Base-by-base conservation (phyloP, 495 filamentous ascomycete species). In the Aspergillus conjunctus region DNA sequence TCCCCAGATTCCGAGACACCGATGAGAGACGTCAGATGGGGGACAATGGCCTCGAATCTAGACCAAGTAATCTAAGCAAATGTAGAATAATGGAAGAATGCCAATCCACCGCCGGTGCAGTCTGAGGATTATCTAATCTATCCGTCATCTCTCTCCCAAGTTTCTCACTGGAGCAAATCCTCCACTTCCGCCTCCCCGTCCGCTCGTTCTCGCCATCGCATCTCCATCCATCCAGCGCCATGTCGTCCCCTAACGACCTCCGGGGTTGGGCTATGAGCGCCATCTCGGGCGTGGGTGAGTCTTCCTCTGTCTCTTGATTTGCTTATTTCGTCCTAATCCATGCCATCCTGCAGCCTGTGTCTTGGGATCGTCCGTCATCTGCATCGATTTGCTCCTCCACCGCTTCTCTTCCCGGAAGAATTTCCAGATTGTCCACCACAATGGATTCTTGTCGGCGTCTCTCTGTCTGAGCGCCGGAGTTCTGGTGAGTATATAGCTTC, bases 381-480 rank as follows among this genome's bases (percentile, higher is more conserved):
- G 88, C 72, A 82, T 93, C 61, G 94, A 98, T 76, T 62, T 91
- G 22, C 54, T 94, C 49, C 74, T 96, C 41, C 90, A 85, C 56
- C 78, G 78, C 20, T 73, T 96, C 58, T 89, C 90, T 5, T 81
- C 85, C 51, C 84, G 88, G 71, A 85, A 81, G 66, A 78, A 85
- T 69, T 98, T 97, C 67, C 85, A 86, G 66, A 96, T 98, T 66
- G 87, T 93, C 66, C 90, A 93, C 65, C 96, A 89, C 72, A 92
- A 88, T 75, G 80, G 80, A 20, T 98, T 98, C 73, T 81, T 97
- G 15, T 91, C 93, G 0, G 86, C 87, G 20, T 96, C 93, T 3
- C 76, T 98, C 60, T 96, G 92, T 75, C 75, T 98, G 51, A 96
- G 92, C 72, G 96, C 96, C 50, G 94, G 94, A 32, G 94, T 98